phyloP scores from a whole-genome alignment of 345 rosid genomes.

The Crucihimalaya himalaica region DNA sequence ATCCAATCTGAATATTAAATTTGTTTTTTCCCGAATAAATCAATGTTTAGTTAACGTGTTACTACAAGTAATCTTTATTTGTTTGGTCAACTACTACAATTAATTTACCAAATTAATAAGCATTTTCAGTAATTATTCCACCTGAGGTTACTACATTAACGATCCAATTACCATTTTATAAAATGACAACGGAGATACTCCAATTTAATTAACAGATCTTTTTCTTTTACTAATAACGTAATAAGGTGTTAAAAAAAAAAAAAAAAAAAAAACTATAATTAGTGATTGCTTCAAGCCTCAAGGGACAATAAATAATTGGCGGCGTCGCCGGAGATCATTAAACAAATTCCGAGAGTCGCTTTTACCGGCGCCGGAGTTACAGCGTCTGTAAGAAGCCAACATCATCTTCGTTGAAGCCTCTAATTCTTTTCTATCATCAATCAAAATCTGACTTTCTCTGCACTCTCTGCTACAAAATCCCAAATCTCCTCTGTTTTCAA shows the following conservation, averaged over 20 bases:
- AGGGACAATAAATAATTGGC: slow-evolving; percentile 40
- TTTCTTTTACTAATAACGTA: not conserved
- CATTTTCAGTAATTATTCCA: not conserved
- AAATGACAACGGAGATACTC: not conserved
- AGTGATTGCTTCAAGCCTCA: slow-evolving; percentile 10
- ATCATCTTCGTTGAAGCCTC: slow-evolving; percentile 50
- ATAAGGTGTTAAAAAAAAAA: not conserved
- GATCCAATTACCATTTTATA: not conserved
- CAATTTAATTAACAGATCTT: not conserved
- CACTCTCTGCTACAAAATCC: slow-evolving; percentile 81
- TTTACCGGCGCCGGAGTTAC: slow-evolving; percentile 38
- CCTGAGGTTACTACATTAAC: not conserved
- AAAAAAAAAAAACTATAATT: not conserved
- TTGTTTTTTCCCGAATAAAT: not conserved
- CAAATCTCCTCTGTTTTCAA: slow-evolving; percentile 64
- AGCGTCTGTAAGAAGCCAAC: slow-evolving; percentile 45
- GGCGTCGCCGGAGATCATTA: slow-evolving; percentile 46
- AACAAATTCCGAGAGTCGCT: slow-evolving; percentile 40
- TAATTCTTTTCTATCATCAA: slow-evolving; percentile 63
- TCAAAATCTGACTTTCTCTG: slow-evolving; percentile 60
- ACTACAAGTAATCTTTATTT: not conserved
- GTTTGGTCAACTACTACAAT: not conserved
- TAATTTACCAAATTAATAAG: not conserved
- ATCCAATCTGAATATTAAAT: slow-evolving; percentile 25
- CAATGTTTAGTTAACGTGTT: not conserved